These are phyloP conservation scores for Populus ilicifolia DNA, from an alignment of 345 rosid genomes.

Conservation along the genomic window DNA sequence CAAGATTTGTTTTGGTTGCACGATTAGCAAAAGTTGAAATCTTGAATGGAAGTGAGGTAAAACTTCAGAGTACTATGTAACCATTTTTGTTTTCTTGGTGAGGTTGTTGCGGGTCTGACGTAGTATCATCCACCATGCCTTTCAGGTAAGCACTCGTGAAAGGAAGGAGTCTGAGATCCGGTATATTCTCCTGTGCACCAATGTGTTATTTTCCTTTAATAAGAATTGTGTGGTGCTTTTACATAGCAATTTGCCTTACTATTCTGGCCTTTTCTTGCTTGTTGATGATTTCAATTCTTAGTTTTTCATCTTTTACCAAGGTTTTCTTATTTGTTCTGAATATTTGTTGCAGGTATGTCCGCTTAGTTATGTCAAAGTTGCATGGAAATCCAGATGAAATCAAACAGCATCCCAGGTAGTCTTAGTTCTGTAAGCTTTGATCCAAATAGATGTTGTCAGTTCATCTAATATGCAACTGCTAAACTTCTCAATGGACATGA, in stretches of 20 bases:
- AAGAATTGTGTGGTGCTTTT: neutral
- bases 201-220: neutral
- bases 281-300: neutral
- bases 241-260: neutral
- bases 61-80: constrained; percentile 10
- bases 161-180: constrained; percentile 97
- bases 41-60: constrained; percentile 97
- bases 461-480: too few species aligned
- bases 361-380: constrained; percentile 67
- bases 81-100: constrained; percentile 5
- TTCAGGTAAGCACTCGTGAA: constrained; percentile 74
- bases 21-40: constrained; percentile 69
- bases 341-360: constrained; percentile 60
- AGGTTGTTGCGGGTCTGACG: constrained; percentile 18
- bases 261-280: neutral
- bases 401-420: constrained; percentile 71
- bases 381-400: constrained; percentile 47
- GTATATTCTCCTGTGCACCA: constrained; percentile 28
- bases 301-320: neutral
- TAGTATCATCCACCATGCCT: constrained; percentile 7
- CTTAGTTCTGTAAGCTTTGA: neutral
- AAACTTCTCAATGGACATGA: neutral
- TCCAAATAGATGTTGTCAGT: neutral
- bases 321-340: neutral
- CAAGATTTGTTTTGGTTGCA: constrained; percentile 78